phyloP scores from a whole-genome alignment of 129 eudicot species.

The Escallonia herrerae region DNA sequence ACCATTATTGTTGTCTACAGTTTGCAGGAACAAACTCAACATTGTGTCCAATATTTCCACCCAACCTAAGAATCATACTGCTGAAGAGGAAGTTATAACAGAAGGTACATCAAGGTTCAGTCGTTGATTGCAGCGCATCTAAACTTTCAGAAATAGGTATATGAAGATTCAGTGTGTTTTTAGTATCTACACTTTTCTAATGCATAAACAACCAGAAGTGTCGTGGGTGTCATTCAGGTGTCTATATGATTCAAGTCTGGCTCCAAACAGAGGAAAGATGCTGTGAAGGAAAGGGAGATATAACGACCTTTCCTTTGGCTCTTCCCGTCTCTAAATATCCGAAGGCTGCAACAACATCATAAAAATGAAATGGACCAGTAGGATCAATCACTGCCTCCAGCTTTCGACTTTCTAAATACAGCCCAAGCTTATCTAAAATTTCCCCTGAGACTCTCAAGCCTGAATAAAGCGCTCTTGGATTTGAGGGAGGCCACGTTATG shows the following conservation, averaged over 20 bases:
- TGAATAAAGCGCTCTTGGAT: slow-evolving; percentile 37
- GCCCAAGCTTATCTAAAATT: slow-evolving; percentile 22
- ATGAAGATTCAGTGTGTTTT: too few relatives aligned
- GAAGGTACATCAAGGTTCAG: too few relatives aligned
- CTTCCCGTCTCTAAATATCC: slow-evolving; percentile 33
- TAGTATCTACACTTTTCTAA: neutral
- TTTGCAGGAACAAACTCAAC: too few relatives aligned
- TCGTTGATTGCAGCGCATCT: too few relatives aligned
- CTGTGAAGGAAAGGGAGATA: slow-evolving; percentile 18
- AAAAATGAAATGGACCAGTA: slow-evolving; percentile 21
- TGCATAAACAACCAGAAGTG: neutral
- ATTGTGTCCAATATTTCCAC: too few relatives aligned
- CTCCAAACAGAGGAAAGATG: neutral
- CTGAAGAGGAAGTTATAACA: too few relatives aligned
- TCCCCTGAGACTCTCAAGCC: slow-evolving; percentile 33
- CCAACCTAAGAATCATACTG: too few relatives aligned
- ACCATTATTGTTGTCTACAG: too few relatives aligned
- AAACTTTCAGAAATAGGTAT: too few relatives aligned
- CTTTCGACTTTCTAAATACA: slow-evolving; percentile 27
- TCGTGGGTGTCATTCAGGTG: neutral
- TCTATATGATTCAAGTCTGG: neutral
- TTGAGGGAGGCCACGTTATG: slow-evolving; percentile 50
- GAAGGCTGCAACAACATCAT: slow-evolving; percentile 22
- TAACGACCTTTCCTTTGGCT: slow-evolving; percentile 35
- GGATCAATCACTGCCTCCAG: slow-evolving; percentile 32